Evolutionary conservation across 73 alveolate genomes (phyloP), one percentile per base, ranked within the genome.

Genomic region (Paramecium pentaurelia): DNA sequence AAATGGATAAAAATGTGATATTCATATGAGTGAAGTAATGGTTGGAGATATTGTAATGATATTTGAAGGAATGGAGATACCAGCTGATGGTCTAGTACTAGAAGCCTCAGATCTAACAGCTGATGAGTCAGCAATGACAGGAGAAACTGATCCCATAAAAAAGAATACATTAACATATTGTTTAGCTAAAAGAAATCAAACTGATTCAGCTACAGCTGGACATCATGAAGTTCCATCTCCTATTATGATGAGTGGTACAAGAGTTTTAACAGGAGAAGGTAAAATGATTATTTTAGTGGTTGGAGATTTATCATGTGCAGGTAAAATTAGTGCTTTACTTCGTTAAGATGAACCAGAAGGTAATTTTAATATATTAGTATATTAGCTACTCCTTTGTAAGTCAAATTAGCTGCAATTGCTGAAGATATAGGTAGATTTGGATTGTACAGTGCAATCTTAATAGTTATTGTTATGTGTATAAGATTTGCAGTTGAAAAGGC

Each of bases 361-460:
- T 73, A 73, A 1, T 8, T 2, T 2, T 28, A 9, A 22, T 83
- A 1, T 95, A 12, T 30, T 18, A 20, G 77, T 47, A 86, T 36
- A 38, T 92, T 95, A 58, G 98, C 94, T 75, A 95, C 99, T 20
- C 99, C 99, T 11, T 96, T 98, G 16, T 96, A 97, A 94, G 95
- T 93, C 71, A 98, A 97, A 93, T 93, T 98, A 59, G 98, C 96
- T 60, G 96, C 95, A 7, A 97, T 98, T 45, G 99, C 99, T 1
- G 95, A 96, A 77, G 97, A 95, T 64, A 94, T 97, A 18, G 99
- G 99, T 10, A 94, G 92, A 75, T 93, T 97, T 59, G 99, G 99
- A 4, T 90, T 97, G 95, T 88, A 92, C 36, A 89, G 98, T 47
- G 99, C 99, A 6, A 83, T 96, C n/a, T 22, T 98, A 10, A 96